Evolutionary conservation across 1,284 basidiomycete species (phyloP), one percentile per base, ranked within the genome.

Genomic region (Caloboletus firmus): DNA sequence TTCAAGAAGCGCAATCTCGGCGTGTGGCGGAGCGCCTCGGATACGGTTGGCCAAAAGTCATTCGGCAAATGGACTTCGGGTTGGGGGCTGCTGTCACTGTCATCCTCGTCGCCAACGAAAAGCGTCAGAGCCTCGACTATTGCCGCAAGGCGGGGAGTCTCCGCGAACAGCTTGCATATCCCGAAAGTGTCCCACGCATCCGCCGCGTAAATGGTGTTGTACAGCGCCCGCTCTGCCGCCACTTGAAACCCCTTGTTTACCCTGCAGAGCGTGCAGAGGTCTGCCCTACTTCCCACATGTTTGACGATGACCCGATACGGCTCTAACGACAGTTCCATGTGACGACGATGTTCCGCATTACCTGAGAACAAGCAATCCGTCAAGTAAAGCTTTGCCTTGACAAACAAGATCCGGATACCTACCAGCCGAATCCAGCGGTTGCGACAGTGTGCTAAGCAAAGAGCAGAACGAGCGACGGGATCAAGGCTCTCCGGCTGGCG

Each of bases 321-420:
- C 72, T 85, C 83, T 63, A 76, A 70, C 56, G 83, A 79, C 57
- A 83, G 65, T 63, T 79, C 79, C 83, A 84, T 85, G 59, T 64
- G 72, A 51, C 11, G 18, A 26, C 12, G 37, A 44, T 26, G 20
- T 11, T 35, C 47, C 39, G 60, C 54, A 65, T 65, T 31, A 54
- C 66, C 52, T 67, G 17, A n/a, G 31, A 45, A 40, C 24, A 9
- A 18, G 12, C 4, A 24, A 30, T 20, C 24, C 5, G 32, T 56
- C 8, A 31, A 35, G 28, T 45, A 12, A 55, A 45, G 2, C 5
- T 31, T 39, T 24, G 1, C 12, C n/a, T 11, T 0, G 20, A 49
- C 34, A 42, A 32, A 36, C 43, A 31, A 17, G 34, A 24, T 12
- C 4, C 0, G 11, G 28, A 24, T 26, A n/a, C 65, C 48, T 42